Conservation (phyloP, 2,329 filamentous ascomycete genomes). For the Calonectria hongkongensis region DNA sequence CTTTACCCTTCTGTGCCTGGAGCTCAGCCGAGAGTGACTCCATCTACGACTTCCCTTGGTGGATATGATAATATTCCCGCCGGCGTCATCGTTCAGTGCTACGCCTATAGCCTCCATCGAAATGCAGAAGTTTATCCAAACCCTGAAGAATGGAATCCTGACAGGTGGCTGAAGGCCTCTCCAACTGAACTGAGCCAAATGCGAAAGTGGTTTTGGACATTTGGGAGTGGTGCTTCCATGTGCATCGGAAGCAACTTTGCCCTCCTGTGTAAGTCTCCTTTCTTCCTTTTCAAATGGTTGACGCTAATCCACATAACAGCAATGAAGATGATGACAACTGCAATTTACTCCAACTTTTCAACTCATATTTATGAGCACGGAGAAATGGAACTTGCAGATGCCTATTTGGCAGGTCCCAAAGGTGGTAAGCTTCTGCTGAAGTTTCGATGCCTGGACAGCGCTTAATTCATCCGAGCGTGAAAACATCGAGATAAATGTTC, state of each 20-base stretch:
- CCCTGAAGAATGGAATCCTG: slow-evolving; percentile 2
- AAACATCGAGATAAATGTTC: too few species aligned
- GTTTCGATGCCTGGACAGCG: neutral
- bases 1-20: slow-evolving; percentile 43
- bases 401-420: neutral
- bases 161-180: neutral
- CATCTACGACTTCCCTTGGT: neutral
- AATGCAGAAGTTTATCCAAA: slow-evolving; percentile 2
- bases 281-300: neutral
- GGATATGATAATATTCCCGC: neutral
- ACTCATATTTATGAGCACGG: slow-evolving; percentile 6
- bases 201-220: slow-evolving; percentile 37
- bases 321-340: neutral
- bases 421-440: neutral
- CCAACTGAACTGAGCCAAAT: neutral
- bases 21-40: slow-evolving; percentile 22
- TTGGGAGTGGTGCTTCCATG: slow-evolving; percentile 37
- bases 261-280: slow-evolving; percentile 10
- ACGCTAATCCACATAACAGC: neutral
- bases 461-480: too few species aligned
- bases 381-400: slow-evolving; percentile 7
- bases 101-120: slow-evolving; percentile 34
- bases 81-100: slow-evolving; percentile 20
- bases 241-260: slow-evolving; percentile 40
- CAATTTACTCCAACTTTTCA: slow-evolving; percentile 1